Conservation (phyloP, 2,329 filamentous ascomycete species). For the Penicillium decumbens region DNA sequence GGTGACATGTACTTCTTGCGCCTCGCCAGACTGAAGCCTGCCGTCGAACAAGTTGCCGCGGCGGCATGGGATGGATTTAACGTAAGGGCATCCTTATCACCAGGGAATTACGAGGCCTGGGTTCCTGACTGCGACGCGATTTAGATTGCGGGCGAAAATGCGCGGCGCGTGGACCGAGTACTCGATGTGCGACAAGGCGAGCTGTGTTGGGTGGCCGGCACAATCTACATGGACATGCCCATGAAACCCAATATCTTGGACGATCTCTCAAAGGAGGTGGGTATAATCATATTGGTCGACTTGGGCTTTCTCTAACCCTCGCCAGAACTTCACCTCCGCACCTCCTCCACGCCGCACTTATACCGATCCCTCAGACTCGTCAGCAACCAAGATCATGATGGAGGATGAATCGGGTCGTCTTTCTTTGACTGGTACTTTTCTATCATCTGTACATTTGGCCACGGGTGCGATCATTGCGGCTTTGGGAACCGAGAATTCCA, state of each 20-base stretch:
- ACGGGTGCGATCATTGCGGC: slow-evolving; percentile 94
- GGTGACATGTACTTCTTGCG: slow-evolving; percentile 97
- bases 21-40: slow-evolving; percentile 78
- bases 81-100: slow-evolving; percentile 35
- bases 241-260: slow-evolving; percentile 94
- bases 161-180: slow-evolving; percentile 75
- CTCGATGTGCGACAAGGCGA: slow-evolving; percentile 93
- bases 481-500: slow-evolving; percentile 85
- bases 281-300: slow-evolving; percentile 22
- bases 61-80: slow-evolving; percentile 72
- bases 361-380: slow-evolving; percentile 48
- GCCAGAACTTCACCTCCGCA: slow-evolving; percentile 79
- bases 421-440: slow-evolving; percentile 65
- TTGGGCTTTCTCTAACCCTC: slow-evolving; percentile 12
- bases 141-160: slow-evolving; percentile 69
- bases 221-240: slow-evolving; percentile 95
- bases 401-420: slow-evolving; percentile 94
- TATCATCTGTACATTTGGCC: slow-evolving; percentile 68
- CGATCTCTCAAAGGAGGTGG: slow-evolving; percentile 85
- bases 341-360: slow-evolving; percentile 75
- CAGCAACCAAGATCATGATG: slow-evolving; percentile 66
- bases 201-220: slow-evolving; percentile 91
- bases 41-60: slow-evolving; percentile 67
- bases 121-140: not conserved
- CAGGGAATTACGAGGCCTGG: not conserved